Conservation (phyloP, 164 flowering plant genomes). For the Amborella trichopoda region DNA sequence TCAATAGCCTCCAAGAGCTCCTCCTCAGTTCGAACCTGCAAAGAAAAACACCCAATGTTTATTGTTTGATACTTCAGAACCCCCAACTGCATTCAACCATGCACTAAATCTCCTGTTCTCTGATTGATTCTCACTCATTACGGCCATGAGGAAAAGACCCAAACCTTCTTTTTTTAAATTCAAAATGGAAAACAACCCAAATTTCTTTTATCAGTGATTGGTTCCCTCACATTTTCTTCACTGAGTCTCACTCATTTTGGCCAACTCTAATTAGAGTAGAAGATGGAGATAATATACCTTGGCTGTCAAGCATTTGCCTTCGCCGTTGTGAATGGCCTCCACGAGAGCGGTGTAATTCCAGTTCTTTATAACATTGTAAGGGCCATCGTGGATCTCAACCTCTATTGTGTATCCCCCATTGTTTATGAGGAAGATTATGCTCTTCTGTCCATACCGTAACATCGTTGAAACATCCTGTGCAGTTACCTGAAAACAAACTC, state of each 20-base stretch:
- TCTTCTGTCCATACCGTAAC: slow-evolving; percentile 58
- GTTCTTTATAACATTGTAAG: slow-evolving; percentile 79
- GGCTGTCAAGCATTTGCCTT: slow-evolving; percentile 67
- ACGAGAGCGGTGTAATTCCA: slow-evolving; percentile 73
- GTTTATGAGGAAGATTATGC: slow-evolving; percentile 72
- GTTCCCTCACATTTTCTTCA: no score
- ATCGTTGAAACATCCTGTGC: slow-evolving; percentile 81
- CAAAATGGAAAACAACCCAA: no score
- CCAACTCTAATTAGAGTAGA: no score
- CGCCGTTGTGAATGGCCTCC: slow-evolving; percentile 61
- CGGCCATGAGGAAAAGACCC: no score
- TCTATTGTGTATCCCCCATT: slow-evolving; percentile 60
- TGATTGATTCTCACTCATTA: no score
- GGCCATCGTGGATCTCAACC: slow-evolving; percentile 49
- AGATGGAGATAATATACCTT: slow-evolving; percentile 29
- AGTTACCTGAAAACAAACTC: slow-evolving; percentile 51
- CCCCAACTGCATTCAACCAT: no score
- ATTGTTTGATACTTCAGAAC: no score
- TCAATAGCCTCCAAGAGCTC: slow-evolving; percentile 64
- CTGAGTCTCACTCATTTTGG: no score
- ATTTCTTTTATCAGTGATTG: no score
- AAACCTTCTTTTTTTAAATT: no score
- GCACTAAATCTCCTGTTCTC: no score
- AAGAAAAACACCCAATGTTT: no score
- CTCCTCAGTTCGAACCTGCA: slow-evolving; percentile 52